phyloP scores from a whole-genome alignment of 257 asterid genomes.

The Solanum neorickii region DNA sequence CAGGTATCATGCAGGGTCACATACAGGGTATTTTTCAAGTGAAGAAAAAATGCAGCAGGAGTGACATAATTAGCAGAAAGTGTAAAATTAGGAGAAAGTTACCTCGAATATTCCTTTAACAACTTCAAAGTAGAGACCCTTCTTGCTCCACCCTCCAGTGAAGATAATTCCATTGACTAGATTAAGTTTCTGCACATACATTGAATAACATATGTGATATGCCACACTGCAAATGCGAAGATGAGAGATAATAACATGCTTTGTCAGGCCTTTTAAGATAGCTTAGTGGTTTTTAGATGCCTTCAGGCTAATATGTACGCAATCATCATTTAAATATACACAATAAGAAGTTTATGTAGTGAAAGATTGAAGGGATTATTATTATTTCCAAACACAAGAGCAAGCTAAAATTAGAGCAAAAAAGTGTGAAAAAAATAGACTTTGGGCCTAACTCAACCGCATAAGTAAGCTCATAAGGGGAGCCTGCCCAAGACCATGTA shows the following conservation, averaged over 20 bases:
- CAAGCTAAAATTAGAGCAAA: not conserved
- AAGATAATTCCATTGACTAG: constrained; percentile 86
- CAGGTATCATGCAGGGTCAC: not conserved
- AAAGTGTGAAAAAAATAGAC: not conserved
- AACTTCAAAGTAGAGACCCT: constrained; percentile 57
- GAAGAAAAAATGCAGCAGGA: not conserved
- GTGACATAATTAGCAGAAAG: not conserved
- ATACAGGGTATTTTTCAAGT: not conserved
- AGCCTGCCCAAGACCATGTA: not conserved
- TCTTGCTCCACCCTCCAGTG: constrained; percentile 87
- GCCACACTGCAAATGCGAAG: not conserved
- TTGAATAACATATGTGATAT: not conserved
- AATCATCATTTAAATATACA: not conserved
- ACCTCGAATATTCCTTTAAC: constrained; percentile 72
- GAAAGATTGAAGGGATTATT: not conserved
- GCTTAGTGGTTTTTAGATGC: not conserved
- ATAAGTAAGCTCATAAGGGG: not conserved
- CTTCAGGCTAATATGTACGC: not conserved
- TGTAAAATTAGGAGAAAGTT: not conserved
- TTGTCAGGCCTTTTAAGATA: not conserved
- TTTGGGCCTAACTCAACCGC: not conserved
- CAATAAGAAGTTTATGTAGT: not conserved
- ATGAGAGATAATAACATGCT: not conserved
- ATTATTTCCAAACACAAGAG: not conserved
- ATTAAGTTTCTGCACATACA: constrained; percentile 66